Evolutionary conservation across 371 early-diverging fungal genomes (phyloP).

Genomic region (Apophysomyces ossiformis): DNA sequence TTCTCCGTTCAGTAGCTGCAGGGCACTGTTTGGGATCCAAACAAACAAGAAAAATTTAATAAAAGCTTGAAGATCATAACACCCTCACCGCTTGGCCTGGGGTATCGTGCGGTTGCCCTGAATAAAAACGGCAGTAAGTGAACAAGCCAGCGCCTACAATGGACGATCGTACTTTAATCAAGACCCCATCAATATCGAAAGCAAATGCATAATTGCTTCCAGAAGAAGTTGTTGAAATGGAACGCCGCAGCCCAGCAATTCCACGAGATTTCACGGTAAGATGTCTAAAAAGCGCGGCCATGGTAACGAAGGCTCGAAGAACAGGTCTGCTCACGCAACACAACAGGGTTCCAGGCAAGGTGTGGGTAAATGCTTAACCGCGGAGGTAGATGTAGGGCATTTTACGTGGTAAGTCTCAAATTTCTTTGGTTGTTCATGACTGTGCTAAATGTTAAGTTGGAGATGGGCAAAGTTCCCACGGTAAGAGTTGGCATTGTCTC

Average conservation of each 20-base stretch:
- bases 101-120: conserved; percentile 46
- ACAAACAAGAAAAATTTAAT: background rate
- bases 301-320: background rate
- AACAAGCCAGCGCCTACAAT: background rate
- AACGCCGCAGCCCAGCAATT: background rate
- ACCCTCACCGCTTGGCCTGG: conserved; percentile 35
- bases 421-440: too few relatives aligned
- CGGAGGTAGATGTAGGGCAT: too few relatives aligned
- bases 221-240: conserved; percentile 21
- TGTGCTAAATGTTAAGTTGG: too few relatives aligned
- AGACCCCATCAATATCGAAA: conserved; percentile 83
- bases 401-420: too few relatives aligned
- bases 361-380: too few relatives aligned
- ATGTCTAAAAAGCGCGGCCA: background rate
- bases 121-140: background rate
- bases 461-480: too few relatives aligned
- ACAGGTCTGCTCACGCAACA: too few relatives aligned
- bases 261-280: background rate
- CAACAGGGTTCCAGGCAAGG: too few relatives aligned
- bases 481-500: too few relatives aligned
- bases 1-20: conserved; percentile 62
- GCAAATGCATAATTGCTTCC: conserved; percentile 63
- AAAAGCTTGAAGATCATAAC: background rate
- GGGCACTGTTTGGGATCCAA: conserved; percentile 41
- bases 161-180: conserved; percentile 61